phyloP scores from a whole-genome alignment of 2,329 filamentous ascomycete species.

The Myriosclerotinia scirpicola region DNA sequence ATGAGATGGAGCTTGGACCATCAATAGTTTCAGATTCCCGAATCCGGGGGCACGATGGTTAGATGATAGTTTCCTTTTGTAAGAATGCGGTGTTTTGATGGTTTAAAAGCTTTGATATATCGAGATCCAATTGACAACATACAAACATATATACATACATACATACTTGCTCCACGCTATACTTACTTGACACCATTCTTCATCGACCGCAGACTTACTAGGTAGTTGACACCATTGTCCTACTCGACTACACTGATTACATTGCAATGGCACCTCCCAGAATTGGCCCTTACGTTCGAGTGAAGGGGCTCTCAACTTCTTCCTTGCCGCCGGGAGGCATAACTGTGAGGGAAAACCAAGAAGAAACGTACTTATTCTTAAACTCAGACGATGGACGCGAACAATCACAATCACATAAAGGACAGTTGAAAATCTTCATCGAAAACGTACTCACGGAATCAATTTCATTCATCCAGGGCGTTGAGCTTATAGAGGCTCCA shows the following conservation, averaged over 20 bases:
- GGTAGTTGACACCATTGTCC: not conserved
- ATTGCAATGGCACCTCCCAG: constrained; percentile 11
- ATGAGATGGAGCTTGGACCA: constrained; percentile 11
- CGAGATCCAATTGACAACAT: not conserved
- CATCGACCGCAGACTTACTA: not conserved
- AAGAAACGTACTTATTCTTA: not conserved
- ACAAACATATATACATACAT: not conserved
- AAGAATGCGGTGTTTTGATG: not conserved
- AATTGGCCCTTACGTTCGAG: constrained; percentile 52
- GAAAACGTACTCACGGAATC: constrained; percentile 57
- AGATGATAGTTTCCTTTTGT: constrained; percentile 1
- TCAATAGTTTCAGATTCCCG: not conserved
- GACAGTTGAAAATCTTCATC: constrained; percentile 51
- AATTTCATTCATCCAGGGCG: constrained; percentile 56
- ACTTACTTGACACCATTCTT: not conserved
- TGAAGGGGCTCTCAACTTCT: constrained; percentile 51
- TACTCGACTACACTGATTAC: not conserved
- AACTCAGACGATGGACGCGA: constrained; percentile 6
- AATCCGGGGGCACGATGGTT: not conserved
- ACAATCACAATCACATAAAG: constrained; percentile 25
- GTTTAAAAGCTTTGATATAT: not conserved
- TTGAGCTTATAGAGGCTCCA: too few species aligned
- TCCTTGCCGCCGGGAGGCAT: constrained; percentile 48
- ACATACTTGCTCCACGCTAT: not conserved
- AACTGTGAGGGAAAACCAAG: constrained; percentile 28